Evolutionary conservation across 2,329 filamentous ascomycete genomes (phyloP), one percentile per base, ranked within the genome.

Genomic region (Fusarium bactridioides): DNA sequence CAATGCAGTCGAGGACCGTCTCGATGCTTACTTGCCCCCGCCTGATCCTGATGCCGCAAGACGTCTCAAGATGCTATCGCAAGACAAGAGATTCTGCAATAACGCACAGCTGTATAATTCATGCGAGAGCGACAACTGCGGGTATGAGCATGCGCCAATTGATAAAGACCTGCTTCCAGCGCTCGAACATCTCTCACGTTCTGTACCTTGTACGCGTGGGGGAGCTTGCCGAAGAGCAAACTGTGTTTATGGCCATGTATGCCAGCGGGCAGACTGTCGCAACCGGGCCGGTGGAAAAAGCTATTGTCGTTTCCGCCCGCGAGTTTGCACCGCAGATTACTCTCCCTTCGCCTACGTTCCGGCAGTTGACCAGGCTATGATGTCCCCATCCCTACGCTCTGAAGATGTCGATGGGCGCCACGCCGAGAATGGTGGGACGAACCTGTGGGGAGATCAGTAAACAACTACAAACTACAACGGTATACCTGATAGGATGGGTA

Each of bases 241-340:
- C 19, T 77, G 75, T 33, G 64, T 73, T 8, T 60, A 63, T 8
- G 75, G 75, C 1, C 75, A 77, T 21, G 71, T 77, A 7, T 77
- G 75, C 29, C 75, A 77, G 45, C 62, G 67, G 21, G 27, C 38
- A 2, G 70, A 77, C 19, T 77, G 75, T 5, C 72, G 66, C 11
- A 66, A 74, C 4, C 64, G 73, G 13, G 16, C 18, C 1, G 73
- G 74, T 0, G 73, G 73, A 0, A 76, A 72, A 8, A 62, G 55
- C 15, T 70, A 64, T 31, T 76, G 74, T 12, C 70, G 74, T 1
- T 76, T 76, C 31, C 68, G 61, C 6, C 38, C 33, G 1, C 60
- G n/a, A 29, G 59, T 72, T 19, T 76, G 74, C 25, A 40, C 29
- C 8, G 74, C 51, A 13, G 74, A 76, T 9, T 76, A 75, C n/a